A percentile compares a stretch with the other conserved stretches of the same genome.
phyloP scores from a whole-genome alignment of 179 eudicot species.

The Actinidia arguta region DNA sequence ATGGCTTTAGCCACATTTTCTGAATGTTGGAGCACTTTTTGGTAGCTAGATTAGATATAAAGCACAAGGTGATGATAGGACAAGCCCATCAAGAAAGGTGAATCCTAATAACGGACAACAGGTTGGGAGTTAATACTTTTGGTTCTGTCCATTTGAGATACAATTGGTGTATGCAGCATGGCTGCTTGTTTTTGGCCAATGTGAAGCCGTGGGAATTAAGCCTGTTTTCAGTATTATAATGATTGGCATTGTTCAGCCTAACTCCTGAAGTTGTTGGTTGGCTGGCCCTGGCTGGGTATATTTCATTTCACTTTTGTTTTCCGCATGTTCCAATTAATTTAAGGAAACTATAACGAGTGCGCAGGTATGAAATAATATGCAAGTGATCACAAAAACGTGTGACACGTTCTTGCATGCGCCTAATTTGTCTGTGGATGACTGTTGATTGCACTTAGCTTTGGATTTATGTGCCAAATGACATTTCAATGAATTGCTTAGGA shows the following conservation, averaged over 20 bases:
- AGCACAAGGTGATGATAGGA: neutral
- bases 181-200: neutral
- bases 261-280: too few species aligned
- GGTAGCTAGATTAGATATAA: slow-evolving; percentile 7
- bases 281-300: too few species aligned
- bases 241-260: neutral
- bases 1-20: neutral
- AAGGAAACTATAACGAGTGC: too few species aligned
- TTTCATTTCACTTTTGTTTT: neutral
- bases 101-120: neutral
- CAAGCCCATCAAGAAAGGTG: neutral
- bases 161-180: neutral
- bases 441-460: neutral
- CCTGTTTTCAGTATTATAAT: neutral
- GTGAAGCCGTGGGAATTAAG: neutral
- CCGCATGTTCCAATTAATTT: too few species aligned
- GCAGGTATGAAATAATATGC: too few species aligned
- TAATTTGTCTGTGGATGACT: neutral
- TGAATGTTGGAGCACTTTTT: neutral
- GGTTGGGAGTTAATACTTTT: neutral
- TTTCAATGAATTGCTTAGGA: neutral
- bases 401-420: neutral
- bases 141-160: neutral
- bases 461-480: too few species aligned
- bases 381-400: too few species aligned